Percentiles rank a stretch among this genome's conserved stretches.
Conservation (phyloP, 257 asterid species). For the Salvia miltiorrhiza region DNA sequence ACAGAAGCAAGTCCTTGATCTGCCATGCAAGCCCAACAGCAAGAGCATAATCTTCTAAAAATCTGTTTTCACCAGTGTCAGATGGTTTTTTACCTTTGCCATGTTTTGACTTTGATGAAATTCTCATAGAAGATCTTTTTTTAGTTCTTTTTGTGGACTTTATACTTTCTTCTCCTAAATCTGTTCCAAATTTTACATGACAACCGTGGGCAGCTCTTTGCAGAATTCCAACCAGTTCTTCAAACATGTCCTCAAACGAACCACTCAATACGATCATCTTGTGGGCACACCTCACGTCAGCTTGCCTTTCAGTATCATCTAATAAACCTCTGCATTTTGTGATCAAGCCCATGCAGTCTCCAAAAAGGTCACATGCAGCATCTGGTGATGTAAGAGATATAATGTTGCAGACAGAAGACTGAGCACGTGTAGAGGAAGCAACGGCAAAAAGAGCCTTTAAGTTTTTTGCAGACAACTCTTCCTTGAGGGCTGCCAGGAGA, state of each 20-base stretch:
- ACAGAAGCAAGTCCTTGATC: conserved; percentile 73
- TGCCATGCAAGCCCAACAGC: conserved; percentile 92
- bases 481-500: conserved; percentile 46
- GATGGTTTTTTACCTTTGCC: conserved; percentile 35
- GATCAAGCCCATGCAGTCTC: conserved; percentile 70
- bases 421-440: conserved; percentile 74
- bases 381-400: conserved; percentile 55
- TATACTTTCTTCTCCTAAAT: conserved; percentile 28
- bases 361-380: conserved; percentile 50
- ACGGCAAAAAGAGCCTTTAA: conserved; percentile 59
- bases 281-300: conserved; percentile 75
- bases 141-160: conserved; percentile 39
- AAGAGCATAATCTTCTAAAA: conserved; percentile 57
- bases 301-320: conserved; percentile 54
- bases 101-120: conserved; percentile 43
- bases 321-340: conserved; percentile 49
- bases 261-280: conserved; percentile 68
- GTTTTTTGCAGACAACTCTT: conserved; percentile 55
- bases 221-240: conserved; percentile 50
- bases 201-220: conserved; percentile 62
- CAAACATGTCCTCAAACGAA: conserved; percentile 83
- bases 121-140: conserved; percentile 32
- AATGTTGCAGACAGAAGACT: conserved; percentile 71
- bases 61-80: conserved; percentile 22
- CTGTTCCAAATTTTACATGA: conserved; percentile 40